Evolutionary conservation across 179 eudicot genomes (phyloP).

Genomic region (Drosera spatulata): DNA sequence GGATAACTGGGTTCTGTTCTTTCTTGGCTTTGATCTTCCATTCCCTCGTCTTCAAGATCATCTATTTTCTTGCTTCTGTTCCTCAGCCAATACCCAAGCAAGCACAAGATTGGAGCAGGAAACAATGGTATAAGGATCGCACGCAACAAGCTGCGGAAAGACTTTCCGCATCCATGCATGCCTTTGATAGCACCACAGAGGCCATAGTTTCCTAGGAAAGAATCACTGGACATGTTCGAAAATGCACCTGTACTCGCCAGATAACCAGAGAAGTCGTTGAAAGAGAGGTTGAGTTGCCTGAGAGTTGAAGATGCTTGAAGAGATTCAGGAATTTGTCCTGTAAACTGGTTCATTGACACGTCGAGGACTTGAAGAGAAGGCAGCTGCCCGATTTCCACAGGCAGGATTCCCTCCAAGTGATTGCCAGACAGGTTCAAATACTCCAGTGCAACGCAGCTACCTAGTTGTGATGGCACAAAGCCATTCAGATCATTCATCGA

Average conservation of each 20-base stretch:
- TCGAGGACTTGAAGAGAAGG: slow-evolving; percentile 19
- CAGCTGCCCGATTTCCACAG: not conserved
- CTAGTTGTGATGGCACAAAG: slow-evolving; percentile 55
- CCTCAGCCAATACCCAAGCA: slow-evolving; percentile 15
- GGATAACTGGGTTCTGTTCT: not conserved
- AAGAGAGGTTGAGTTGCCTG: slow-evolving; percentile 4
- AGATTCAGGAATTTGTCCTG: slow-evolving; percentile 6
- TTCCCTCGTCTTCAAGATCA: not conserved
- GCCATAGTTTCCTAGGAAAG: slow-evolving; percentile 2
- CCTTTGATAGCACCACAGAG: slow-evolving; percentile 9
- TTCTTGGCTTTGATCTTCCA: slow-evolving; percentile 18
- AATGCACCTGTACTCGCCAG: slow-evolving; percentile 2
- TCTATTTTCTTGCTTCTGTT: not conserved
- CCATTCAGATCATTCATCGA: slow-evolving; percentile 49
- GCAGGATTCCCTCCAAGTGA: not conserved
- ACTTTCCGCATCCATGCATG: not conserved
- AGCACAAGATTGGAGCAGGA: slow-evolving; percentile 1
- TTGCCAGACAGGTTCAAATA: not conserved
- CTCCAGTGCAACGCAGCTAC: slow-evolving; percentile 34
- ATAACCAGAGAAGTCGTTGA: slow-evolving; percentile 3
- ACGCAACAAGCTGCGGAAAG: slow-evolving; percentile 5
- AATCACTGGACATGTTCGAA: slow-evolving; percentile 1
- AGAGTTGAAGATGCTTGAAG: slow-evolving; percentile 4
- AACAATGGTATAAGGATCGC: not conserved
- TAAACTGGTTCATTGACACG: not conserved